phyloP scores from a whole-genome alignment of 2,329 filamentous ascomycete genomes.

The Colletotrichum sp. region DNA sequence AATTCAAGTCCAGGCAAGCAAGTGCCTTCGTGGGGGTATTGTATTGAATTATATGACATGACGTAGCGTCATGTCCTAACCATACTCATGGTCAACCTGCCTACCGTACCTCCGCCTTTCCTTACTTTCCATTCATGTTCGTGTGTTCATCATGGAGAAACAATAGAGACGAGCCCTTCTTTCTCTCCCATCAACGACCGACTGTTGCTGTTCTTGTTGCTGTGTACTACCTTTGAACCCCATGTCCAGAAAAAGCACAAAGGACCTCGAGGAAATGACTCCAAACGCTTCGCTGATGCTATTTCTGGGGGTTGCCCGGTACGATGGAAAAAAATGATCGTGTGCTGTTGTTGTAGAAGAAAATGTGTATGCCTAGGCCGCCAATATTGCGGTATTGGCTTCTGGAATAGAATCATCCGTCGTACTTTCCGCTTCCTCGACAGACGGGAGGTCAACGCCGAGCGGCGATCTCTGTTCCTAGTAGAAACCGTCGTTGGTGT shows the following conservation, averaged over 20 bases:
- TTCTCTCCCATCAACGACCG: neutral
- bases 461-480: slow-evolving; percentile 8
- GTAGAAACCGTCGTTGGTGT: slow-evolving; percentile 22
- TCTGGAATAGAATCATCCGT: neutral
- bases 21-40: neutral
- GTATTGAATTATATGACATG: slow-evolving; percentile 12
- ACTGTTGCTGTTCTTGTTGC: neutral
- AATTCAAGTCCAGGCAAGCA: neutral
- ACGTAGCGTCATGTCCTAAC: neutral
- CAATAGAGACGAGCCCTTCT: neutral
- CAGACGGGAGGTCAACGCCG: neutral
- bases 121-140: neutral
- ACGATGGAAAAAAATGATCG: neutral
- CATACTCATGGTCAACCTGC: neutral
- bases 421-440: neutral
- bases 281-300: slow-evolving; percentile 25
- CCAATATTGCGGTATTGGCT: neutral
- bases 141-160: neutral
- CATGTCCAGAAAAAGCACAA: slow-evolving; percentile 4
- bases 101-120: neutral
- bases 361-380: neutral
- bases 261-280: slow-evolving; percentile 17
- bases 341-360: neutral
- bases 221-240: neutral
- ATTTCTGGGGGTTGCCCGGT: slow-evolving; percentile 20